These are phyloP conservation scores for Eleusine coracana DNA, from an alignment of 176 grass and related monocot species.

Conservation along the genomic window DNA sequence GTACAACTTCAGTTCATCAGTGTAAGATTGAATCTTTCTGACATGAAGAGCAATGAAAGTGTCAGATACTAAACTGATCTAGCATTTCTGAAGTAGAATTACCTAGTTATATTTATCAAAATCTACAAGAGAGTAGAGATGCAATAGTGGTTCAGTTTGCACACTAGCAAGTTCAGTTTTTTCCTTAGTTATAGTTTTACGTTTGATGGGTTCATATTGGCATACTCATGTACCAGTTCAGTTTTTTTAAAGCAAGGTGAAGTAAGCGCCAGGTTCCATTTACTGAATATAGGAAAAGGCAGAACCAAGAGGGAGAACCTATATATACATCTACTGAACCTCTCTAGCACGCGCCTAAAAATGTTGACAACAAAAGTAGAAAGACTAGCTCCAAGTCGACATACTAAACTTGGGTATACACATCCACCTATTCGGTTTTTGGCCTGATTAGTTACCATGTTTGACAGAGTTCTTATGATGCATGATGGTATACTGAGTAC, in stretches of 20 bases:
- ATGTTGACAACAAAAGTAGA: neutral
- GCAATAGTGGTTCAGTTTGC: neutral
- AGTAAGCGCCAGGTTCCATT: neutral
- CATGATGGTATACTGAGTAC: neutral
- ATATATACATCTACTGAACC: neutral
- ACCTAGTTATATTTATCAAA: neutral
- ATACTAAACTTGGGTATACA: neutral
- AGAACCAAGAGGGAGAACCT: neutral
- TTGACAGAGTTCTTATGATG: neutral
- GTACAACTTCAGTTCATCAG: neutral
- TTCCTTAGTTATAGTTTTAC: neutral
- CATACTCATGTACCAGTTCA: neutral
- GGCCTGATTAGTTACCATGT: constrained; percentile 14
- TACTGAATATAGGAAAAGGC: neutral
- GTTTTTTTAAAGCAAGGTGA: neutral
- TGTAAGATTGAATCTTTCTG: constrained; percentile 22
- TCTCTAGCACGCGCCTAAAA: neutral
- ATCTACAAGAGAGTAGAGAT: neutral
- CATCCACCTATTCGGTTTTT: neutral
- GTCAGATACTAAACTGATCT: neutral
- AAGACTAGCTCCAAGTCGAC: neutral
- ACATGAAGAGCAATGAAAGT: neutral
- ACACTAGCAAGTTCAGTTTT: neutral
- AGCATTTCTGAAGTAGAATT: constrained; percentile 22
- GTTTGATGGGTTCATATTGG: neutral